Evolutionary conservation across 371 early-diverging fungal species (phyloP).

Genomic region (Syncephalastrum monosporum): DNA sequence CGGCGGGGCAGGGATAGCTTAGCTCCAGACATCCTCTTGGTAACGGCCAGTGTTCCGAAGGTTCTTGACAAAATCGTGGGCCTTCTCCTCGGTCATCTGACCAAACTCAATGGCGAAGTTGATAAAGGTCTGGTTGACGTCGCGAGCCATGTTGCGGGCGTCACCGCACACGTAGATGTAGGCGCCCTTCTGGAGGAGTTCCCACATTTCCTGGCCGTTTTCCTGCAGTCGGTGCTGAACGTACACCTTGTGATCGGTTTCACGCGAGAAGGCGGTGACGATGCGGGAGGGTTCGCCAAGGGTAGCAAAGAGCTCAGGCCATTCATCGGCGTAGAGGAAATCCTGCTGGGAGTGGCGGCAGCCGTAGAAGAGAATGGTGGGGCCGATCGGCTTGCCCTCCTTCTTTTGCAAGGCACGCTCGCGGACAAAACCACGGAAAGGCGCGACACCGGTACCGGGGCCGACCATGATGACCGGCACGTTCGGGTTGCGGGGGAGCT

Average conservation of each 20-base stretch:
- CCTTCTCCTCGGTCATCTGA: conserved; percentile 66
- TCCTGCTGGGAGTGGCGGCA: conserved; percentile 85
- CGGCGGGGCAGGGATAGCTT: not conserved
- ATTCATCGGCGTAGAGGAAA: conserved; percentile 88
- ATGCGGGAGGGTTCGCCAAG: conserved; percentile 61
- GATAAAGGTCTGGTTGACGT: conserved; percentile 75
- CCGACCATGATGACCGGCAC: conserved; percentile 96
- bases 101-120: conserved; percentile 71
- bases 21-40: conserved; percentile 95
- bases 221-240: conserved; percentile 82
- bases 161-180: conserved; percentile 95
- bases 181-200: conserved; percentile 71
- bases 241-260: conserved; percentile 77
- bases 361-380: conserved; percentile 90
- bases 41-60: conserved; percentile 81
- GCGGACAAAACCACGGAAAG: conserved; percentile 93
- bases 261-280: conserved; percentile 89
- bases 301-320: conserved; percentile 60
- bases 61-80: conserved; percentile 79
- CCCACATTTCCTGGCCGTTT: conserved; percentile 67
- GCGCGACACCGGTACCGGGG: conserved; percentile 98
- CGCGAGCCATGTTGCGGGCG: conserved; percentile 95
- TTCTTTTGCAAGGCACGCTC: conserved; percentile 75
- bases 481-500: conserved; percentile 75
- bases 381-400: conserved; percentile 66